Conservation (phyloP, 192 early-diverging fungal species). For the Entomortierella beljakovae region DNA sequence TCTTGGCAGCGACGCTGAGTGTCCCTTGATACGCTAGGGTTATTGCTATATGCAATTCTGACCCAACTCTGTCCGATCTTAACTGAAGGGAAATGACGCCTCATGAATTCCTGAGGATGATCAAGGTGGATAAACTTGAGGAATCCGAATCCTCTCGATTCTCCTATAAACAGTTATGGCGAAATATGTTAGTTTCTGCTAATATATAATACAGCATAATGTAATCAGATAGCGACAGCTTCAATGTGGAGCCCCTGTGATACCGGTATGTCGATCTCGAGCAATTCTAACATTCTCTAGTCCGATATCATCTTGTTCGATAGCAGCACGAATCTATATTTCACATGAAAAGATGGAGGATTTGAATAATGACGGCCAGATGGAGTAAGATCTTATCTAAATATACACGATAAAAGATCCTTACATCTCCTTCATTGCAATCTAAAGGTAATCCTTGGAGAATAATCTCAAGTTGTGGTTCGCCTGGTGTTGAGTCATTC, state of each 20-base stretch:
- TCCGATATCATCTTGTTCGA: conserved; percentile 26
- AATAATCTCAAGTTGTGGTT: conserved; percentile 34
- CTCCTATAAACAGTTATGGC: conserved; percentile 2
- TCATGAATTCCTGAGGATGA: conserved; percentile 31
- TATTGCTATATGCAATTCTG: conserved; percentile 38
- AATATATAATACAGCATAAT: not conserved
- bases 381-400: not conserved
- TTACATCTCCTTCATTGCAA: conserved; percentile 32
- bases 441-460: conserved; percentile 29
- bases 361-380: not conserved
- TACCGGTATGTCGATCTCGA: conserved; percentile 42
- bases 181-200: not conserved
- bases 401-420: not conserved
- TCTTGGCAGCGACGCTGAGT: conserved; percentile 16
- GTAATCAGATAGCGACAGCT: not conserved
- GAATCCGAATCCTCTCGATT: conserved; percentile 41
- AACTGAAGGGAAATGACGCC: conserved; percentile 23
- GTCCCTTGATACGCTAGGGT: conserved; percentile 21
- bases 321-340: conserved; percentile 22
- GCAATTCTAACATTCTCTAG: conserved; percentile 26
- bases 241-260: not conserved
- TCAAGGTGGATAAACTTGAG: conserved; percentile 18
- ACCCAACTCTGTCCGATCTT: conserved; percentile 27
- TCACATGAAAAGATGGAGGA: not conserved
- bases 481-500: conserved; percentile 14